Evolutionary conservation across 805 yeast species (phyloP), one percentile per base, ranked within the genome.

Genomic region (Wickerhamiella shivajii): DNA sequence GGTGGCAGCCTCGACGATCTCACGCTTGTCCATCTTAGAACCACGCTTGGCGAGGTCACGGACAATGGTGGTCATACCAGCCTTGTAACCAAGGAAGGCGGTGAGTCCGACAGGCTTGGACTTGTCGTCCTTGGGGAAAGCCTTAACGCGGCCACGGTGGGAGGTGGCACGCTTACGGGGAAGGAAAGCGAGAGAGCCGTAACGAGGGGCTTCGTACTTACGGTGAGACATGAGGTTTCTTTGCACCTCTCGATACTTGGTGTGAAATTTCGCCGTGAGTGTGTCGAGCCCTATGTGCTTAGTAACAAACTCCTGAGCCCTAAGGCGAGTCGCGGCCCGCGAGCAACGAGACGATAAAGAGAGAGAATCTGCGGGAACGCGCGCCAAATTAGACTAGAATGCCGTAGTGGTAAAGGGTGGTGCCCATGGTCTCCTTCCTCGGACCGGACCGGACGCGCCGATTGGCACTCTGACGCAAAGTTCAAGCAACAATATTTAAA

Each of bases 41-140:
- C 98, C 98, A 71, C 98, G 98, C 73, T 97, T 80, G 87, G 90
- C 96, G 64, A 90, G 78, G 72, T 90, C 98, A 74, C 98, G 85
- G 62, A 90, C 98, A 57, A 84, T 83, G 70, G 98, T 90, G 70
- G 98, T 77, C 98, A 90, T 90, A 83, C 99, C 99, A 56, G 98
- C 98, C 77, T 73, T 73, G 95, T 90, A 90, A 71, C 98, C 99
- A 57, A 90, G 77, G 93, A 87, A 90, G 54, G 99, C 96, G 56
- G 99, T 90, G 67, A 90, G 73, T 65, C 92, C 92, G 56, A 85
- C 95, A 57, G 97, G 92, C 79, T 87, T 87, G 51, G 93, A 64
- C 71, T 79, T 76, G 67, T 81, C 93, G 67, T 87, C 97, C 75
- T 77, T 84, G 64, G 99, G 98, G 93, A 87, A 90, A 46, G 99